Base-by-base conservation (phyloP, 2,329 filamentous ascomycete genomes). In the Colletotrichum paranaense region DNA sequence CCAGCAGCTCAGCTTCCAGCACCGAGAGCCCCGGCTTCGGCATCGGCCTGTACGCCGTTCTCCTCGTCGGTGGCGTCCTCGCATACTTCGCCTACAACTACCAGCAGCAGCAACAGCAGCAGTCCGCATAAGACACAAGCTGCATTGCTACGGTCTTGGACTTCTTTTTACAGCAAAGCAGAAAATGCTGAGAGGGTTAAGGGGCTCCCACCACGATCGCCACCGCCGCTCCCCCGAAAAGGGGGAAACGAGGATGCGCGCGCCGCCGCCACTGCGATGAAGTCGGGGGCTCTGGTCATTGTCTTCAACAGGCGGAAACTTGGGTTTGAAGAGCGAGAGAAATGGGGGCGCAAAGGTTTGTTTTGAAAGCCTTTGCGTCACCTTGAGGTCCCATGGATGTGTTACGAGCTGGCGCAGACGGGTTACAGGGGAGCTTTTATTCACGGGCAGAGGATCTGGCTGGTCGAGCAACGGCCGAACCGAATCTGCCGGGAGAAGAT, bases 71-170 rank as follows among this genome's bases (percentile, higher is more conserved):
- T 78, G 95, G 92, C 77, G 88, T 91, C 62, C 83, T 91, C 75
- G 95, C 94, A 76, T 98, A 94, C 86, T 90, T 89, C 78, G 94
- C 89, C 79, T 98, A 96, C 89, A 92, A 95, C 85, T 97, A 97
- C 88, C 83, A 97, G 78, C 92, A 96, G 87, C 85, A 88, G 82
- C 84, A 88, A 78, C 80, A 86, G 76, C 75, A 79, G 75, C 66
- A 79, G 71, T 79, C 78, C 38, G 74, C 73, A 75, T 76, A 74
- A 68, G 62, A n/a, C n/a, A 4, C 28, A 11, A 19, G 26, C 11
- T 24, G 19, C 11, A n/a, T 53, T 28, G 30, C 49, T 60, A 32
- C 28, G 38, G 65, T 65, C 24, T 68, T 55, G 35, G 26, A 3
- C 38, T 42, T 30, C 49, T 59, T 14, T 26, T n/a, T 19, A 49